Evolutionary conservation across 2,329 filamentous ascomycete species (phyloP).

Genomic region (Elsinoe necatrix): DNA sequence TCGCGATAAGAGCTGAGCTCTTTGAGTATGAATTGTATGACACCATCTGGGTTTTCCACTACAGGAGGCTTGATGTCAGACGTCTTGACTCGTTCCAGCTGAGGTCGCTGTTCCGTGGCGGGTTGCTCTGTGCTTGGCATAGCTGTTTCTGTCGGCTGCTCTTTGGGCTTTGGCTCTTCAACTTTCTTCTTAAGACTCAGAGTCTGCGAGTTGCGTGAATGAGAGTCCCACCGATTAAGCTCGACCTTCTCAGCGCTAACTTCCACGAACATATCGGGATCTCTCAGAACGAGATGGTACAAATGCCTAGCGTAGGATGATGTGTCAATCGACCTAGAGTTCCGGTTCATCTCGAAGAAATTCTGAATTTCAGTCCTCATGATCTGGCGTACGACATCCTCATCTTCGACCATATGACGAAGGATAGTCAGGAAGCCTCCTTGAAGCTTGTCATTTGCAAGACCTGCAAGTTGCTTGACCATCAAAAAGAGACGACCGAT

Average conservation of each 20-base stretch:
- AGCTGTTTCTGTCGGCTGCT: conserved; percentile 14
- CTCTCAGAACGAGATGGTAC: conserved; percentile 69
- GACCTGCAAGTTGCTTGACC: conserved; percentile 81
- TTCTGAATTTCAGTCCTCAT: conserved; percentile 82
- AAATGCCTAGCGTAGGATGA: conserved; percentile 66
- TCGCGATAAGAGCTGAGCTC: conserved; percentile 88
- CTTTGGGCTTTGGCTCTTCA: conserved; percentile 15
- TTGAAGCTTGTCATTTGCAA: conserved; percentile 66
- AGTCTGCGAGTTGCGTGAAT: conserved; percentile 43
- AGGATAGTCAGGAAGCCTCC: conserved; percentile 75
- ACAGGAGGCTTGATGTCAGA: conserved; percentile 70
- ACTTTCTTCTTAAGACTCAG: conserved; percentile 44
- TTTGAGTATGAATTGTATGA: conserved; percentile 88
- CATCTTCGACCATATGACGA: conserved; percentile 89
- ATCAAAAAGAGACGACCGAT: conserved; percentile 87
- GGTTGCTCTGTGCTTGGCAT: conserved; percentile 12
- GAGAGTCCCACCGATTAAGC: conserved; percentile 54
- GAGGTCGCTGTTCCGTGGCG: conserved; percentile 40
- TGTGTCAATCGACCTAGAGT: conserved; percentile 53
- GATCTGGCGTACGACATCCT: conserved; percentile 79
- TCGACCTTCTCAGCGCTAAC: conserved; percentile 78
- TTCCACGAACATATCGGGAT: conserved; percentile 78
- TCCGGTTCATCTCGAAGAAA: conserved; percentile 54
- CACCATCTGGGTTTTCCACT: conserved; percentile 86
- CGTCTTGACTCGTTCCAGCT: conserved; percentile 45